Evolutionary conservation across 2,329 filamentous ascomycete species (phyloP), one percentile per base, ranked within the genome.

Genomic region (Conoideocrella luteorostrata): DNA sequence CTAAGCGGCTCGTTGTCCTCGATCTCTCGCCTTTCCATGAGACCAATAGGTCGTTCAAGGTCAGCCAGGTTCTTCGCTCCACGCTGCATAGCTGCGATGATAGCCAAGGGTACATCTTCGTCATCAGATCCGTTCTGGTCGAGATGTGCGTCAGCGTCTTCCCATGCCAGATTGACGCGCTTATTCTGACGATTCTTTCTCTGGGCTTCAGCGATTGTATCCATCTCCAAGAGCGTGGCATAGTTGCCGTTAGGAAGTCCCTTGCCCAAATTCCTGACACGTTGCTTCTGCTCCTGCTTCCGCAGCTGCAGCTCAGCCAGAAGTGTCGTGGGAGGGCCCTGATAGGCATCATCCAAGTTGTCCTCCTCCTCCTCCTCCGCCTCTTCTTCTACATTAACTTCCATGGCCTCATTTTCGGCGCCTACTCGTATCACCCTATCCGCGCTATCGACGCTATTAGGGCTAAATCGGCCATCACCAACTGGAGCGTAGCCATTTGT

Each of bases 1-100:
- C 85, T 89, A 17, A 96, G 70, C 0, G 93, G 90, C 60, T 97
- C 93, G 44, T 89, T 93, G 56, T 98, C 93, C 60, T 98, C 93
- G 51, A 93, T 68, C 47, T 94, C 84, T 37, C 88, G 81, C 54
- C 80, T 81, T 58, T 94, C 86, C 71, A 93, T 82, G 44, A 93
- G 63, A 4, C 87, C 87, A 5, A 88, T 62, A 0, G 86, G 86
- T 10, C 80, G 66, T 64, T 81, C 74, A 50, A 82, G 56, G 65
- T 78, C 74, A 45, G 72, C 70, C 47, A 72, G 62, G 39, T 72
- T 69, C 46, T 71, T 65, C 24, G 66, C 65, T 11, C 73, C 72
- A n/a, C 74, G 69, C 7, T 77, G 71, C 50, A 78, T 79, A 32
- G 71, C 73, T 1, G 84, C 81, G 13, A 98, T 73, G 51, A 97